These are phyloP conservation scores for Arabis hirsuta DNA, from an alignment of 345 rosid species.

Conservation along the genomic window DNA sequence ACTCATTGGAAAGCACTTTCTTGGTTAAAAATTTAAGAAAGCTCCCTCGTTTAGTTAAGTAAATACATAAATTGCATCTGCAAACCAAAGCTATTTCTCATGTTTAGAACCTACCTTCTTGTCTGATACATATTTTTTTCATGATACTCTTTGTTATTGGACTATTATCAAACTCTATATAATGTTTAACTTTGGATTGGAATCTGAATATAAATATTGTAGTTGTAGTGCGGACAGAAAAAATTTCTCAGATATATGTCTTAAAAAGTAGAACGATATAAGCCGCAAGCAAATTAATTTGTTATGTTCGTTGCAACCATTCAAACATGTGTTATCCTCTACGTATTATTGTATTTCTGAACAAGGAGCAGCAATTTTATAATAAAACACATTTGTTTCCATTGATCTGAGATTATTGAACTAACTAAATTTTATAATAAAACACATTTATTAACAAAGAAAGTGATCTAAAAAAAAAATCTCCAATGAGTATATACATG, in stretches of 20 bases:
- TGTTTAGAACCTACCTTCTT: slow-evolving; percentile 1
- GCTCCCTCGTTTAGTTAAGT: too few species aligned
- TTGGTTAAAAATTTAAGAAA: too few species aligned
- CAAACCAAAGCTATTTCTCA: too few species aligned
- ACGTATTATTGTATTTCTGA: neutral
- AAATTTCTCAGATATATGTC: too few species aligned
- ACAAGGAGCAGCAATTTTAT: neutral
- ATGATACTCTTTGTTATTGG: neutral
- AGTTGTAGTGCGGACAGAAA: too few species aligned
- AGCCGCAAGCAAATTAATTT: too few species aligned
- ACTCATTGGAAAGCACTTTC: too few species aligned
- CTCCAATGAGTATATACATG: slow-evolving; percentile 20
- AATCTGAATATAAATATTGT: neutral
- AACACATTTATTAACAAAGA: neutral
- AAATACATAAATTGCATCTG: too few species aligned
- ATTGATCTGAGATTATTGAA: neutral
- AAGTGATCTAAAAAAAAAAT: neutral
- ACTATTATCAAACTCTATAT: neutral
- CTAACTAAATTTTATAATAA: neutral
- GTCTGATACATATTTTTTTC: neutral
- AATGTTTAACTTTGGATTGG: neutral
- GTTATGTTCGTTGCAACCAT: too few species aligned
- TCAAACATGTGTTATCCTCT: neutral
- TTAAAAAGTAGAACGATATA: too few species aligned
- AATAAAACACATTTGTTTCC: slow-evolving; percentile 1